Conservation (phyloP, 257 asterid species). For the Gentiana straminea region DNA sequence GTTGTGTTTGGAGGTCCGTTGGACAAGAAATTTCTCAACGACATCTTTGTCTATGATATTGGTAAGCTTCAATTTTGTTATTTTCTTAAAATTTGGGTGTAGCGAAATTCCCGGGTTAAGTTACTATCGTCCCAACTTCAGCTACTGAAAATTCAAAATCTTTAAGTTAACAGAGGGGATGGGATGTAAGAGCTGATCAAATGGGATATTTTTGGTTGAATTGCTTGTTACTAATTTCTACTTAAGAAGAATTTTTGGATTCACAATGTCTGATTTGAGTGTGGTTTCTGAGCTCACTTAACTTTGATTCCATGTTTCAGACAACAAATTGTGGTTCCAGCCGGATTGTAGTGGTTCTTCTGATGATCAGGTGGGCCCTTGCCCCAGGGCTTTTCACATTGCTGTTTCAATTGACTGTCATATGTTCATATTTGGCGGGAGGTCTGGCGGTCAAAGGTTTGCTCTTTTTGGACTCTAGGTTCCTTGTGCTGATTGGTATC, state of each 20-base stretch:
- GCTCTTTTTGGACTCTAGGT: background rate
- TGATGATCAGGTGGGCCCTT: slow-evolving; percentile 73
- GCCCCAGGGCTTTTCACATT: slow-evolving; percentile 86
- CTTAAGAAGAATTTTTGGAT: background rate
- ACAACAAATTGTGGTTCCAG: slow-evolving; percentile 79
- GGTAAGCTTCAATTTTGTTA: slow-evolving; percentile 30
- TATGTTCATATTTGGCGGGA: slow-evolving; percentile 95
- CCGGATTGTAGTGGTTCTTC: slow-evolving; percentile 87
- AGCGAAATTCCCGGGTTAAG: no score
- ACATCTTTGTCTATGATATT: slow-evolving; percentile 62
- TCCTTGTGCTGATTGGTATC: background rate
- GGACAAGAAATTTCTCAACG: slow-evolving; percentile 76
- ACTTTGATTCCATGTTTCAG: slow-evolving; percentile 34
- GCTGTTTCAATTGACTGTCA: slow-evolving; percentile 86
- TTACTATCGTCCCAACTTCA: no score
- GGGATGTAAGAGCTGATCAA: background rate
- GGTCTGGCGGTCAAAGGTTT: slow-evolving; percentile 79
- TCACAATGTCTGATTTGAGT: background rate
- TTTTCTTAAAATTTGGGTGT: background rate
- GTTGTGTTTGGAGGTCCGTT: slow-evolving; percentile 79
- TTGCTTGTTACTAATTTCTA: background rate
- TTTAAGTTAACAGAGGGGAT: no score
- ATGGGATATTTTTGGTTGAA: background rate
- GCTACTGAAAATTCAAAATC: no score
- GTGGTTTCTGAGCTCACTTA: background rate